Evolutionary conservation across 176 grass and related monocot species (phyloP).

Genomic region (Aegilops longissima): DNA sequence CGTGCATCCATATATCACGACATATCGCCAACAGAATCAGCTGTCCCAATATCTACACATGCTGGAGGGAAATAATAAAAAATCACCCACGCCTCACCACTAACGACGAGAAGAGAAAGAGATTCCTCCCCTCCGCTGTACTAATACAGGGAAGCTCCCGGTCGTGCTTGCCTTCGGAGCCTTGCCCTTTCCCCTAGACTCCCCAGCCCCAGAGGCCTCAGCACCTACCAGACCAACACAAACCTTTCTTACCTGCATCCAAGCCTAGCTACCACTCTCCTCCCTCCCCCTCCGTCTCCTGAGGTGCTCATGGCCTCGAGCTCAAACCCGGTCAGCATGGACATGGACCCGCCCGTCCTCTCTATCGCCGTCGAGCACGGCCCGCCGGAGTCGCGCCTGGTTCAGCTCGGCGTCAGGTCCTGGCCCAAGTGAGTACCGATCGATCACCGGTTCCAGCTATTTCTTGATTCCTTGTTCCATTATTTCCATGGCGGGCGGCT

Average conservation of each 20-base stretch:
- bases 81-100: background rate
- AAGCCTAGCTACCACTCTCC: constrained; percentile 13
- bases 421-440: constrained; percentile 79
- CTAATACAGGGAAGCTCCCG: constrained; percentile 31
- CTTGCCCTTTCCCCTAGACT: constrained; percentile 20
- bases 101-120: background rate
- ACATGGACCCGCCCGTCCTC: constrained; percentile 46
- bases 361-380: constrained; percentile 68
- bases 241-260: background rate
- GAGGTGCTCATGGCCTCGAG: constrained; percentile 62
- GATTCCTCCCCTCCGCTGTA: background rate
- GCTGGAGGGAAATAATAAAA: constrained; percentile 9
- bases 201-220: background rate
- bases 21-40: background rate
- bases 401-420: constrained; percentile 83
- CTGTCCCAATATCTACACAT: constrained; percentile 6
- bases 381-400: constrained; percentile 61
- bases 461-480: background rate
- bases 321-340: constrained; percentile 60
- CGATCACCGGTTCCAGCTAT: background rate
- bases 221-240: constrained; percentile 27
- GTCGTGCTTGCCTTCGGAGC: constrained; percentile 4
- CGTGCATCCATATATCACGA: background rate
- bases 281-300: constrained; percentile 9
- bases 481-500: background rate